Evolutionary conservation across 1,284 basidiomycete species (phyloP), one percentile per base, ranked within the genome.

Genomic region (Fomitiporia mediterranea): DNA sequence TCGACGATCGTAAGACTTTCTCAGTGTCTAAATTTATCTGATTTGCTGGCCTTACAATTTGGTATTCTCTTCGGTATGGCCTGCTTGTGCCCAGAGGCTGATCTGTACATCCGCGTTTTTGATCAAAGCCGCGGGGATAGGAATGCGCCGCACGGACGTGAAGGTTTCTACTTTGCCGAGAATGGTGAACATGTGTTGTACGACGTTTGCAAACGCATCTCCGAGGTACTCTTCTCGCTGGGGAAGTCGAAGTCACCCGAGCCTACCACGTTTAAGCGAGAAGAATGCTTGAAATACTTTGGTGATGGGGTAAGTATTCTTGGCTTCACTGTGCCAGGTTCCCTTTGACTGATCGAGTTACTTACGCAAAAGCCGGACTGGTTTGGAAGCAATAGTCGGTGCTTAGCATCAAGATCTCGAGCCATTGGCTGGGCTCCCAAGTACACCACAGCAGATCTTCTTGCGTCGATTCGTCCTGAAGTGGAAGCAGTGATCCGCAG

Each of bases 171-270:
- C 56, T 65, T 65, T 42, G 62, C 49, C 21, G 65, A 60, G 52
- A 53, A 53, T 35, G 61, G 61, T 21, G 63, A 64, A 9, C 64
- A 70, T 27, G 62, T 73, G 28, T 58, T 78, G 46, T 67, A 68
- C 17, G 74, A 74, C 35, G 70, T 72, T 0, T 68, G 69, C 3
- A 65, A 67, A 7, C 61, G 55, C 3, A 73, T 78, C 32, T 71
- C 70, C 1, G 76, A 78, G 54, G 64, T 68, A 3, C 78, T 80
- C 75, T 64, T 81, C 8, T 67, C 65, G 2, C 67, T 74, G 25
- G 77, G 62, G 9, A 56, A 53, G 15, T 40, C 25, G 4, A 53
- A 59, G 28, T 61, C 47, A 15, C 39, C 58, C 2, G 64, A 62
- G 35, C 58, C 60, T 11, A 58, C 52, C 19, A 32, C 54, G 2